Evolutionary conservation across 805 yeast genomes (phyloP), one percentile per base, ranked within the genome.

Genomic region (Priceomyces fermenticarens): DNA sequence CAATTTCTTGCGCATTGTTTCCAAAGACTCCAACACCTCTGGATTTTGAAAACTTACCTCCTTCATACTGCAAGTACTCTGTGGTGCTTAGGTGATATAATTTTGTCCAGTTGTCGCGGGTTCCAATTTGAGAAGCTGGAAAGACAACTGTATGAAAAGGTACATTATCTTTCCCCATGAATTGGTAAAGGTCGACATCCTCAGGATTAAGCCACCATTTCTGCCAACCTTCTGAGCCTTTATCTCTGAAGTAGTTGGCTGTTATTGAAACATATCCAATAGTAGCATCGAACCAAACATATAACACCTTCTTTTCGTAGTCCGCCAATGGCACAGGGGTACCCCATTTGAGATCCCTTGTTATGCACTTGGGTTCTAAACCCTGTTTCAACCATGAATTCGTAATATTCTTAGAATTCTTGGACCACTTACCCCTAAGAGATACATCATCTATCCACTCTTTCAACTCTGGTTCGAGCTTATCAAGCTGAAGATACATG

Each of bases 141-240:
- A 91, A 93, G 42, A 93, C 95, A 42, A 93, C 99, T 1, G 97
- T 85, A 62, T 93, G 99, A 88, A 93, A 93, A 26, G 98, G 97
- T 55, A 90, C 97, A 60, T 93, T 93, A 67, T 93, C 99, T 65
- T 93, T 93, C 67, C 99, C 99, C 99, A 93, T 93, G 65, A 93
- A 93, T 72, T 93, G 99, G 63, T 87, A 88, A 51, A 93, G 72
- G 50, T 85, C 68, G 48, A 93, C 97, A 47, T 89, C 63, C 40
- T 89, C 88, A n/a, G 96, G 95, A 58, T 85, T 74, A 54, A 79
- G 80, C 99, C 99, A 93, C 99, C 99, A 91, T 53, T 79, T 60
- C 55, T 76, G 69, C 98, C 98, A 91, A 39, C 75, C 77, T 4
- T 58, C 60, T 10, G 51, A 38, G 4, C 45, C 48, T 34, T 70